These are phyloP conservation scores for Apiospora marii DNA, from an alignment of 2,329 filamentous ascomycete species.

Conservation along the genomic window DNA sequence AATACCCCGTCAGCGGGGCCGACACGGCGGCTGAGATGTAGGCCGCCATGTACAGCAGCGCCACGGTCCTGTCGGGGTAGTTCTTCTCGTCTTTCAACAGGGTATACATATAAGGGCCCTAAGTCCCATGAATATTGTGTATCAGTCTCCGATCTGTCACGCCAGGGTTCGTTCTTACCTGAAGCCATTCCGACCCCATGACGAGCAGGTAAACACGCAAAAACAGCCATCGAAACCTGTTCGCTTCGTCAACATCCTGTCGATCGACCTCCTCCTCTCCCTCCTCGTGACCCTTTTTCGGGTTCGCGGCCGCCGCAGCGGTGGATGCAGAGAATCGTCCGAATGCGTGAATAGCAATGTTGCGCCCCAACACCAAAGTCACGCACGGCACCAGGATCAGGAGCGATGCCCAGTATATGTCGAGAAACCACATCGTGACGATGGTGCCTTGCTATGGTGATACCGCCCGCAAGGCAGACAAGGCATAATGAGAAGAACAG, in stretches of 20 bases:
- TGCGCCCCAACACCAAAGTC: conserved; percentile 31
- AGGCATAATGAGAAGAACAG: not conserved
- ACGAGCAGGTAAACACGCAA: conserved; percentile 54
- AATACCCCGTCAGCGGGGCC: conserved; percentile 54
- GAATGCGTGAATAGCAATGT: conserved; percentile 29
- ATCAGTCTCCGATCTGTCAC: too few relatives aligned
- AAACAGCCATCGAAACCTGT: conserved; percentile 34
- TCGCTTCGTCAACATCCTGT: conserved; percentile 32
- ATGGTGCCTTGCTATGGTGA: not conserved
- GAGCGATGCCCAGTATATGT: conserved; percentile 38
- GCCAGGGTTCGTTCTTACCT: conserved; percentile 42
- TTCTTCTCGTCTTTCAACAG: conserved; percentile 42
- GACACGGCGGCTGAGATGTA: conserved; percentile 54
- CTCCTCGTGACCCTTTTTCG: not conserved
- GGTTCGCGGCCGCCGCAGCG: not conserved
- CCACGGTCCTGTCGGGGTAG: conserved; percentile 42
- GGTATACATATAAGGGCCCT: conserved; percentile 43
- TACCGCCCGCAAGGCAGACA: not conserved
- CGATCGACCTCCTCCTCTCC: not conserved
- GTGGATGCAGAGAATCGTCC: conserved; percentile 23
- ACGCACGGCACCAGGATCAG: conserved; percentile 35
- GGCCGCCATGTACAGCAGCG: conserved; percentile 51
- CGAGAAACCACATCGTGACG: conserved; percentile 29
- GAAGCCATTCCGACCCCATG: conserved; percentile 61
- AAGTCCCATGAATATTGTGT: not conserved